Evolutionary conservation across 176 grass and related monocot genomes (phyloP).

Genomic region (Echinochloa phyllopogon): DNA sequence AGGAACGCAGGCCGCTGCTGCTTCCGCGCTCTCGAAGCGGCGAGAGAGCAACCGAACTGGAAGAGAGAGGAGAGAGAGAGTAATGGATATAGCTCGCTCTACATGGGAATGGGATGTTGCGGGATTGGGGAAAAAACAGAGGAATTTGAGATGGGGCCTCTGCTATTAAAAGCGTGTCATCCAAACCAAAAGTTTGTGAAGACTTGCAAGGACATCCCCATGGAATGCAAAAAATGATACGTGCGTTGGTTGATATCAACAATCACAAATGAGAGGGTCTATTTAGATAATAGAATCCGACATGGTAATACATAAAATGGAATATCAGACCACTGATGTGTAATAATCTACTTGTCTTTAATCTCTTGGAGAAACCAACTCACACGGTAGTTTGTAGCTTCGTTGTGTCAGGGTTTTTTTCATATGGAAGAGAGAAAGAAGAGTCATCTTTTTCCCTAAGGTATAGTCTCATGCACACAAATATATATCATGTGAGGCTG

Average conservation of each 20-base stretch:
- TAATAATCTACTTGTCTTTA: no score
- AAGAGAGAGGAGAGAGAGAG: slow-evolving; percentile 13
- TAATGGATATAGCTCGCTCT: slow-evolving; percentile 42
- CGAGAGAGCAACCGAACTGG: slow-evolving; percentile 31
- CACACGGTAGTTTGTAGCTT: no score
- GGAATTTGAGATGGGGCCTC: slow-evolving; percentile 9
- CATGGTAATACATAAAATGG: no score
- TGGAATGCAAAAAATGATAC: background rate
- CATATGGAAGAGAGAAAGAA: no score
- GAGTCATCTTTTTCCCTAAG: no score
- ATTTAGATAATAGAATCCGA: background rate
- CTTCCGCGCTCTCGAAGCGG: slow-evolving; percentile 18
- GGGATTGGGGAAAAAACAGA: slow-evolving; percentile 26
- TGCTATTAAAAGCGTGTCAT: slow-evolving; percentile 30
- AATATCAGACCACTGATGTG: no score
- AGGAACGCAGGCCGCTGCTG: slow-evolving; percentile 21
- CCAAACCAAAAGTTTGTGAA: background rate
- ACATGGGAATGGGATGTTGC: slow-evolving; percentile 35
- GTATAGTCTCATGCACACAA: no score
- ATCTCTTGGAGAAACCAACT: no score
- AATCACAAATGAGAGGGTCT: no score
- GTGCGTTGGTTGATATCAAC: background rate
- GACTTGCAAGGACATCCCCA: background rate
- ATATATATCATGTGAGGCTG: no score
- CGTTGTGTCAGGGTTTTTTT: no score